phyloP scores from a whole-genome alignment of 768 basidiomycete genomes.

The Hypholoma fasciculare region DNA sequence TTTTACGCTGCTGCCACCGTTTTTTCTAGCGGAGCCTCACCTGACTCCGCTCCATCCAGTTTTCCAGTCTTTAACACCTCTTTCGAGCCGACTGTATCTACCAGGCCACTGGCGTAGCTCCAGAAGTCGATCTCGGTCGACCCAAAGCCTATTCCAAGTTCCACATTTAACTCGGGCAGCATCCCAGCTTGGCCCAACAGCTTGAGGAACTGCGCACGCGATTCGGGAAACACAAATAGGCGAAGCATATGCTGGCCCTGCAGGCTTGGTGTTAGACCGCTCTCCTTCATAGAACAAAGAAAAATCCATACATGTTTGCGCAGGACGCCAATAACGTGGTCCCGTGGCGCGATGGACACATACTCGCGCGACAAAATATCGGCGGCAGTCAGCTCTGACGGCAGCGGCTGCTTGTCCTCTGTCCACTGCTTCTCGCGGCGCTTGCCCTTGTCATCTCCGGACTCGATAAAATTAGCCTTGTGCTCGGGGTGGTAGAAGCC shows the following conservation, averaged over 20 bases:
- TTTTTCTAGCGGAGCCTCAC: background rate
- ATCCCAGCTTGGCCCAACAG: conserved; percentile 51
- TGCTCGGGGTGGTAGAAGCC: conserved; percentile 34
- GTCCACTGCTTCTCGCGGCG: conserved; percentile 43
- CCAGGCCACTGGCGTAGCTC: conserved; percentile 48
- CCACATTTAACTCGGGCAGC: conserved; percentile 32
- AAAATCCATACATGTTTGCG: conserved; percentile 52
- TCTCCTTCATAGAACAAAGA: conserved; percentile 8
- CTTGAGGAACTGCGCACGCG: conserved; percentile 64
- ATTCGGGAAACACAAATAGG: conserved; percentile 73
- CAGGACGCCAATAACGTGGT: conserved; percentile 52
- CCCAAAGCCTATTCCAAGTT: conserved; percentile 28
- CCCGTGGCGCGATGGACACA: conserved; percentile 30
- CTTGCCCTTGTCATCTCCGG: conserved; percentile 30
- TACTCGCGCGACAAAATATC: conserved; percentile 21
- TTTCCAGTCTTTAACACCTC: background rate
- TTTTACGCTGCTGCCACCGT: too few species aligned
- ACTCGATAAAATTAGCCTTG: conserved; percentile 17
- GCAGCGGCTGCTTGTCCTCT: conserved; percentile 39
- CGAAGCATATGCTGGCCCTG: conserved; percentile 59
- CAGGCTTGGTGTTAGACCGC: background rate
- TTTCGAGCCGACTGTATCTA: background rate
- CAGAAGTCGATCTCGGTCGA: conserved; percentile 60
- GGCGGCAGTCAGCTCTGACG: conserved; percentile 25
- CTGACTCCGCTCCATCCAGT: background rate